A percentile compares a stretch with the other conserved stretches of the same genome.
These are phyloP conservation scores for Asterophora parasitica DNA, from an alignment of 768 basidiomycete species.

Conservation along the genomic window DNA sequence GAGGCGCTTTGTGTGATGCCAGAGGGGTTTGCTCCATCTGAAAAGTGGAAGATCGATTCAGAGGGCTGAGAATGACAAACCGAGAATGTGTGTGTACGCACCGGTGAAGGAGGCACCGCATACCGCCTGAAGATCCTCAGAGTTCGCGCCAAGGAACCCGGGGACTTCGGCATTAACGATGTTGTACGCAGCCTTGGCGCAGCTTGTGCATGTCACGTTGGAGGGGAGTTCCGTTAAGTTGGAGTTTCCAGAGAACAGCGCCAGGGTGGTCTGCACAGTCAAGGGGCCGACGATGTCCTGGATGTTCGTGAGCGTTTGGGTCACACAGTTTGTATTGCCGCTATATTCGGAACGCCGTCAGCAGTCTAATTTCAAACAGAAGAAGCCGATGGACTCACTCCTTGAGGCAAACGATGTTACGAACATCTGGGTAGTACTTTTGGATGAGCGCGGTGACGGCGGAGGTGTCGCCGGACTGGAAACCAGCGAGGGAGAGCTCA, in stretches of 20 bases:
- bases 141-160: too few relatives aligned
- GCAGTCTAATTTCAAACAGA: background rate
- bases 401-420: constrained; percentile 56
- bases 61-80: background rate
- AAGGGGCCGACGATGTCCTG: constrained; percentile 38
- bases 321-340: constrained; percentile 45
- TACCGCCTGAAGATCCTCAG: constrained; percentile 25
- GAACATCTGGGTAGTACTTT: constrained; percentile 49
- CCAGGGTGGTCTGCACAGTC: constrained; percentile 26
- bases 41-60: background rate
- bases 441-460: constrained; percentile 38
- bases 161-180: too few relatives aligned
- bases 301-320: constrained; percentile 50
- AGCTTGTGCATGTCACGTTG: too few relatives aligned
- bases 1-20: background rate
- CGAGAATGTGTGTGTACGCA: constrained; percentile 24
- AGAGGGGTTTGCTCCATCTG: background rate
- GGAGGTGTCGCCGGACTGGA: constrained; percentile 13
- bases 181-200: too few relatives aligned
- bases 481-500: constrained; percentile 30
- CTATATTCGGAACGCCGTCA: constrained; percentile 15
- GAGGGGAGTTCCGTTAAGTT: background rate
- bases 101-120: constrained; percentile 30
- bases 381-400: constrained; percentile 42
- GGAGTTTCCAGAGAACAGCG: constrained; percentile 6